Conservation (phyloP, 129 eudicot species). For the Flaveria sonorensis region DNA sequence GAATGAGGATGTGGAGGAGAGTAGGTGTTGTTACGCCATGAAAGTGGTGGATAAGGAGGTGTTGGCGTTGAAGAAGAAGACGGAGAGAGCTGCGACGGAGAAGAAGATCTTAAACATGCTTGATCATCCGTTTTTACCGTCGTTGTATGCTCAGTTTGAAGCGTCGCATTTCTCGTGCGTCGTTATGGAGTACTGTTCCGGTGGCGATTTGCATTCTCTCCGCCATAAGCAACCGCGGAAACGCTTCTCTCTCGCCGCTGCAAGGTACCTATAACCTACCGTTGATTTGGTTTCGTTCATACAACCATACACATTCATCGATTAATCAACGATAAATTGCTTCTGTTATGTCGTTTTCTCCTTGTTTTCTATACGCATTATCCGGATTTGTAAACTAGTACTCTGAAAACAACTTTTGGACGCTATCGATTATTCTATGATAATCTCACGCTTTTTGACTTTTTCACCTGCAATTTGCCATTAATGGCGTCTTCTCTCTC, state of each 20-base stretch:
- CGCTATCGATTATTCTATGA: conserved; percentile 24
- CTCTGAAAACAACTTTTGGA: conserved; percentile 26
- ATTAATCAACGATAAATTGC: not conserved
- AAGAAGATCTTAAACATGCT: conserved; percentile 70
- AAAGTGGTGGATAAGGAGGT: conserved; percentile 82
- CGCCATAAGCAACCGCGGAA: conserved; percentile 74
- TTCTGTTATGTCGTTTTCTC: conserved; percentile 28
- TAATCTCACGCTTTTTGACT: conserved; percentile 24
- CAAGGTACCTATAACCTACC: conserved; percentile 54
- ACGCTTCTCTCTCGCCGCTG: conserved; percentile 70
- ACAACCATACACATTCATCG: not conserved
- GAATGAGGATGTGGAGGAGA: conserved; percentile 34
- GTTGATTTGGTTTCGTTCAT: not conserved
- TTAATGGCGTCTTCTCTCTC: conserved; percentile 30
- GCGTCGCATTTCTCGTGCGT: conserved; percentile 84
- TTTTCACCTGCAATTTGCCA: conserved; percentile 28
- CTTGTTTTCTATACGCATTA: conserved; percentile 19
- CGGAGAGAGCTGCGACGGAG: conserved; percentile 77
- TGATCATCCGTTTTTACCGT: conserved; percentile 90
- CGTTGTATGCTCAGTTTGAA: conserved; percentile 78
- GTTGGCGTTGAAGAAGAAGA: conserved; percentile 67
- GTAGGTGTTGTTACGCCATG: conserved; percentile 63
- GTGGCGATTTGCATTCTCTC: conserved; percentile 90
- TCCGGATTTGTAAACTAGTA: conserved; percentile 20
- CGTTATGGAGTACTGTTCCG: conserved; percentile 87